These are phyloP conservation scores for Xylaria sp. DNA, from an alignment of 2,329 filamentous ascomycete species.

Conservation along the genomic window DNA sequence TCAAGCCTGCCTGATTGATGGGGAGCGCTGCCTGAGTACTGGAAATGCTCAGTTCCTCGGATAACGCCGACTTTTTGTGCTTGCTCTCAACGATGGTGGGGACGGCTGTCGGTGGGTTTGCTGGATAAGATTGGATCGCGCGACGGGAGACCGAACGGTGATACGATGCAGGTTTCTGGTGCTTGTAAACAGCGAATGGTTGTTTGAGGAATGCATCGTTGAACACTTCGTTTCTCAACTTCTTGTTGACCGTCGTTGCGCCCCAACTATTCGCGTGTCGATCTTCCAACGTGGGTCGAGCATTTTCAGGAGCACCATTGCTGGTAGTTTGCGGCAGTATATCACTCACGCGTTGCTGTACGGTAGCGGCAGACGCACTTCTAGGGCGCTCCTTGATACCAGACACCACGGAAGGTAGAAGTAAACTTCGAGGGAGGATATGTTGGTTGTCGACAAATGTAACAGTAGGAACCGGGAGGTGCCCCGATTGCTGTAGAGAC, in stretches of 20 bases:
- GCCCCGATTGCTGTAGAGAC: constrained; percentile 63
- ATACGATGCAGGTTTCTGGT: constrained; percentile 57
- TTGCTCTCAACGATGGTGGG: constrained; percentile 11
- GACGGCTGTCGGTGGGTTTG: constrained; percentile 37
- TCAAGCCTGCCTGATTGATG: constrained; percentile 35
- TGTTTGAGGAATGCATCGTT: constrained; percentile 86
- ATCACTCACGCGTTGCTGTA: constrained; percentile 22
- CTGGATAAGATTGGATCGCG: constrained; percentile 41
- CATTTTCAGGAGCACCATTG: constrained; percentile 8
- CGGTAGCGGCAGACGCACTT: constrained; percentile 34
- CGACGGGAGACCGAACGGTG: constrained; percentile 59
- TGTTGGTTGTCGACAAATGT: constrained; percentile 92
- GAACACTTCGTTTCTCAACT: constrained; percentile 83
- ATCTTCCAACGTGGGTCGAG: constrained; percentile 46
- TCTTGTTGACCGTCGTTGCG: constrained; percentile 83
- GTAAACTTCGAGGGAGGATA: constrained; percentile 80
- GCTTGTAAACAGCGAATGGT: constrained; percentile 72
- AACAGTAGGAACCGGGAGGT: constrained; percentile 74
- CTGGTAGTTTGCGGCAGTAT: constrained; percentile 14
- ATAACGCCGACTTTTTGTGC: constrained; percentile 3
- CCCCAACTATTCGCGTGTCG: constrained; percentile 70
- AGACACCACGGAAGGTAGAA: constrained; percentile 51
- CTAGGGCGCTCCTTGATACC: constrained; percentile 33
- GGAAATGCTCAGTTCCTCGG: constrained; percentile 22
- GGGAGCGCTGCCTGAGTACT: constrained; percentile 22